phyloP scores from a whole-genome alignment of 1,139 yeast genomes.

The Sugiyamaella novakii region DNA sequence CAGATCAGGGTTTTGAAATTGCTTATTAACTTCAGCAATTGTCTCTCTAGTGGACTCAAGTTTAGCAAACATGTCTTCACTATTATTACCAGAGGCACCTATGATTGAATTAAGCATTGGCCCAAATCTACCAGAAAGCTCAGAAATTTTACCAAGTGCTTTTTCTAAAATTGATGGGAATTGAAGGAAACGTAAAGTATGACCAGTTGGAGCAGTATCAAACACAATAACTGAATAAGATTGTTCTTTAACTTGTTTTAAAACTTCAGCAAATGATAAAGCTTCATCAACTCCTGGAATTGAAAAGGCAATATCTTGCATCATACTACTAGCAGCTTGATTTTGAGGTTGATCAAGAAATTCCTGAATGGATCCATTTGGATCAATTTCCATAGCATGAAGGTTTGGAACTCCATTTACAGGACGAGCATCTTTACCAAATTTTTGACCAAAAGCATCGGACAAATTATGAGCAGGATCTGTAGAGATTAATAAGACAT shows the following conservation, averaged over 20 bases:
- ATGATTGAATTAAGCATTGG: slow-evolving; percentile 83
- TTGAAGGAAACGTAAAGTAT: slow-evolving; percentile 90
- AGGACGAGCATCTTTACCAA: slow-evolving; percentile 92
- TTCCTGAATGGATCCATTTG: slow-evolving; percentile 90
- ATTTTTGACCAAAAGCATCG: slow-evolving; percentile 97
- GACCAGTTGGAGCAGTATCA: slow-evolving; percentile 99
- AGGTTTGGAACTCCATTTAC: slow-evolving; percentile 87
- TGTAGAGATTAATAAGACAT: slow-evolving; percentile 87
- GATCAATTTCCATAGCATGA: slow-evolving; percentile 98
- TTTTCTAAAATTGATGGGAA: slow-evolving; percentile 90
- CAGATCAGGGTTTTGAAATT: slow-evolving; percentile 92
- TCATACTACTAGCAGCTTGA: slow-evolving; percentile 50
- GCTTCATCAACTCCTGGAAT: slow-evolving; percentile 99
- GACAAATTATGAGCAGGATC: slow-evolving; percentile 98
- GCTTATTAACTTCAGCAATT: slow-evolving; percentile 87
- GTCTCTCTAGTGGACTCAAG: slow-evolving; percentile 79
- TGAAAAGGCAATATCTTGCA: slow-evolving; percentile 91
- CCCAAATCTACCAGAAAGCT: slow-evolving; percentile 82
- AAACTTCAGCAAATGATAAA: slow-evolving; percentile 93
- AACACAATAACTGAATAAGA: slow-evolving; percentile 85
- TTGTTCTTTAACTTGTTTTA: slow-evolving; percentile 92
- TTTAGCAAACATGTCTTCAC: slow-evolving; percentile 79
- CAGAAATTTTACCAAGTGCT: slow-evolving; percentile 81
- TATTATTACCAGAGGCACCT: slow-evolving; percentile 60
- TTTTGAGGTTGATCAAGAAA: slow-evolving; percentile 67